Evolutionary conservation across 495 filamentous ascomycete species (phyloP).

Genomic region (Annulohypoxylon stygium): DNA sequence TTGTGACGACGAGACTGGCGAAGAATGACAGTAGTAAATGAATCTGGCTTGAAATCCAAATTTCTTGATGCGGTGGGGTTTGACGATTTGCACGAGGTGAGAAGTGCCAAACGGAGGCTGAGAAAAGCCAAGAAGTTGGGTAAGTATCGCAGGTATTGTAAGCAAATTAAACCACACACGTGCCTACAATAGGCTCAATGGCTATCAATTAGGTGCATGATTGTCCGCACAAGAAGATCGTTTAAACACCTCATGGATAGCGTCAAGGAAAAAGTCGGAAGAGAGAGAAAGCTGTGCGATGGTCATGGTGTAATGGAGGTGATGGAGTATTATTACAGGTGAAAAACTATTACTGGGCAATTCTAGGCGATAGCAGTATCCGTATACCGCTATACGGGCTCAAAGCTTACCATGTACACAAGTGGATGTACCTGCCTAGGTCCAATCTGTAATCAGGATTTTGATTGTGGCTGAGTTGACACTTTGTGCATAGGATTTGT

Average conservation of each 20-base stretch:
- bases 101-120: conserved; percentile 32
- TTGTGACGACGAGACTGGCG: conserved; percentile 19
- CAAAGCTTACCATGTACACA: not conserved
- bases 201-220: conserved; percentile 18
- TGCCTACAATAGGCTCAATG: conserved; percentile 26
- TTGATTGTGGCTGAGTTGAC: conserved; percentile 5
- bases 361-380: not conserved
- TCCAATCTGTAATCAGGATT: not conserved
- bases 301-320: not conserved
- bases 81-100: conserved; percentile 2
- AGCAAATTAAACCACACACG: conserved; percentile 26
- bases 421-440: not conserved
- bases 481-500: not conserved
- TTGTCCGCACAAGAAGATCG: not conserved
- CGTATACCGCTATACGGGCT: not conserved
- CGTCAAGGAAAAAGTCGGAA: not conserved
- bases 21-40: conserved; percentile 17
- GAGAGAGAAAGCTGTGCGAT: conserved; percentile 1
- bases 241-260: not conserved
- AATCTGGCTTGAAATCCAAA: conserved; percentile 25
- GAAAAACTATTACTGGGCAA: not conserved
- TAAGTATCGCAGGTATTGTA: conserved; percentile 2
- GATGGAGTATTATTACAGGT: not conserved
- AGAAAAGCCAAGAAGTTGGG: conserved; percentile 36
- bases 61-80: conserved; percentile 41